Conservation (phyloP, 1,284 basidiomycete genomes). For the Microbotryum saponariae region DNA sequence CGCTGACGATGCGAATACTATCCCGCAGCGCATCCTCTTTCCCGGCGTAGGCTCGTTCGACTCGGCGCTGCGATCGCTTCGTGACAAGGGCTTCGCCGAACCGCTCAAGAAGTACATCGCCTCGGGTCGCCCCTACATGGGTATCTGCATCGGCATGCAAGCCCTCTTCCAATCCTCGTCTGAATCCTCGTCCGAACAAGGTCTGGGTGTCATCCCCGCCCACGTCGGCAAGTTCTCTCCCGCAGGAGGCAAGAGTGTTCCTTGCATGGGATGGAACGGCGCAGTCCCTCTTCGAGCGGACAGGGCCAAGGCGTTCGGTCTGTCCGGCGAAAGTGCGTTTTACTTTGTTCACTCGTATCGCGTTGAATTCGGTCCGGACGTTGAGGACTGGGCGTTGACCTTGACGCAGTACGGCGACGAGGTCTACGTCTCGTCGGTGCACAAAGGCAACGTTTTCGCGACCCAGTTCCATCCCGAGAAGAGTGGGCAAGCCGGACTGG, state of each 20-base stretch:
- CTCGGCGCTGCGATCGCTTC: constrained; percentile 72
- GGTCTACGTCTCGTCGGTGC: constrained; percentile 79
- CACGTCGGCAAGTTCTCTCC: constrained; percentile 60
- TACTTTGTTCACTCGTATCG: constrained; percentile 98
- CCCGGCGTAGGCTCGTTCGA: constrained; percentile 97
- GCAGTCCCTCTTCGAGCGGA: constrained; percentile 43
- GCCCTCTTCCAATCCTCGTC: constrained; percentile 80
- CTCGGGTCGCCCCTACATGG: constrained; percentile 78
- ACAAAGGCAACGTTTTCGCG: constrained; percentile 79
- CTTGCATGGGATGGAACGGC: constrained; percentile 97
- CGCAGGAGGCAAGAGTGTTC: constrained; percentile 68
- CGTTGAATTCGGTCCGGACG: constrained; percentile 57
- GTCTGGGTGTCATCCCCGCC: constrained; percentile 66
- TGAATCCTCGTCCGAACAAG: constrained; percentile 56
- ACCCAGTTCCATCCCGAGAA: constrained; percentile 99
- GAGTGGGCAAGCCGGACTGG: constrained; percentile 82
- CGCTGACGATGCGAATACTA: constrained; percentile 1
- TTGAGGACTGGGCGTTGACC: constrained; percentile 67
- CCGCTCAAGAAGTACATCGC: constrained; percentile 76
- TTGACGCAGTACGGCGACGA: constrained; percentile 90
- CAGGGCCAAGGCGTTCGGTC: constrained; percentile 42
- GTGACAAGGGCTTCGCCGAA: constrained; percentile 64
- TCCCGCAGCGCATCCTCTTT: constrained; percentile 77
- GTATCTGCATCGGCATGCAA: constrained; percentile 96
- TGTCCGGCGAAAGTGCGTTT: constrained; percentile 51